phyloP scores from a whole-genome alignment of 257 asterid species.

The Capsicum chinense region DNA sequence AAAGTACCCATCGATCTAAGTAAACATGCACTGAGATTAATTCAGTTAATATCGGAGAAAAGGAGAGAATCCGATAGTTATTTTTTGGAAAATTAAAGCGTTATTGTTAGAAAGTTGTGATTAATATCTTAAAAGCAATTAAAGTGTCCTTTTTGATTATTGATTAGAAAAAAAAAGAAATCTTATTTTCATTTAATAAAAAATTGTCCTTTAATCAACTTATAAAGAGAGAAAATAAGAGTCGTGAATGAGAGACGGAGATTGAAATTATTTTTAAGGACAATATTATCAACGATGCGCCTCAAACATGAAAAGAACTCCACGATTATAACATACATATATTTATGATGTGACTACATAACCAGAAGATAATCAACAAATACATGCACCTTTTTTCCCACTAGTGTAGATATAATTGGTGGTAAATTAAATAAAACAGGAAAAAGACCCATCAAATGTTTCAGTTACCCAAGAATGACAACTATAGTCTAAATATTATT shows the following conservation, averaged over 20 bases:
- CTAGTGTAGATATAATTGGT: neutral
- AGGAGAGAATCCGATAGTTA: too few relatives aligned
- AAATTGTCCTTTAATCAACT: neutral
- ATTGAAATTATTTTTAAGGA: neutral
- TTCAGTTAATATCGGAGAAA: too few relatives aligned
- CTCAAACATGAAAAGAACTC: neutral
- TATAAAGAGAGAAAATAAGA: neutral
- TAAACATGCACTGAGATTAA: too few relatives aligned
- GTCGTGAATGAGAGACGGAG: neutral
- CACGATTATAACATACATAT: neutral
- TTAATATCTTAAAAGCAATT: too few relatives aligned
- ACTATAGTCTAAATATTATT: neutral
- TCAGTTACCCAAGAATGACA: neutral
- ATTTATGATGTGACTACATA: slow-evolving; percentile 5
- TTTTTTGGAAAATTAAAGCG: too few relatives aligned
- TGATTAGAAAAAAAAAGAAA: too few relatives aligned
- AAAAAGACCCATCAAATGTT: slow-evolving; percentile 13
- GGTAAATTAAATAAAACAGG: neutral
- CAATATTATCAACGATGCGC: neutral
- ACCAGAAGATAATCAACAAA: neutral
- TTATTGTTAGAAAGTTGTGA: too few relatives aligned
- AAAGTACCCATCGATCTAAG: too few relatives aligned
- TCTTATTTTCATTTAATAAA: too few relatives aligned
- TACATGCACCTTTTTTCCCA: neutral
- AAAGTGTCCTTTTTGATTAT: too few relatives aligned